Base-by-base conservation (phyloP, 2,329 filamentous ascomycete genomes). In the Nemania abortiva region DNA sequence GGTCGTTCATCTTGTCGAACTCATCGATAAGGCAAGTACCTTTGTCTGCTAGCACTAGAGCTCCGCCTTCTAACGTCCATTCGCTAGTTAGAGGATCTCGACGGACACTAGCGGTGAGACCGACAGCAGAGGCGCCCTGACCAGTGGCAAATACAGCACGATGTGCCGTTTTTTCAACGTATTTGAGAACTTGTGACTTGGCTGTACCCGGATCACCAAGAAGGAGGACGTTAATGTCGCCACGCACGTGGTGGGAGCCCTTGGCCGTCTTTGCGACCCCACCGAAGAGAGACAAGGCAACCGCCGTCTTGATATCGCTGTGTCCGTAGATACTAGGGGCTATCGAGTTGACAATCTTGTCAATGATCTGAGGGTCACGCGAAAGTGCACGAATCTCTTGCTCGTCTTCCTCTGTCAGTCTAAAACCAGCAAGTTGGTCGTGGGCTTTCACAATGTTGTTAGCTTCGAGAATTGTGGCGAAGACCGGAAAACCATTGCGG, bases 1-100 rank as follows among this genome's bases (percentile, higher is more conserved):
- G 94, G 79, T 99, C 96, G 80, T 98, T 98, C 96, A 99, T 99
- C 87, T 99, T 99, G 88, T 99, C 96, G 76, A 99, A 99, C 82
- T 99, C 96, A 77, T 99, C 96, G 71, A 99, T 99, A 34, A 99
- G 86, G 77, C 96, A 98, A 18, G 94, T 97, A 49, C 96, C 96
- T 73, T 93, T 92, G 80, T 99, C 96, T 18, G 96, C 96, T 65
- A 99, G 89, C 76, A 99, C 96, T 11, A 99, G 86, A 3, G 96
- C 96, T 78, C 96, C 96, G 71, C 96, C 96, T 83, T 99, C 96
- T 2, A 99, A 85, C 6, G 96, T 98, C 95, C 96, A 99, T 82
- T 99, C 96, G 79, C 92, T 93, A 1, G 96, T 99, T 78, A 98
- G 85, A 5, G 96, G 96, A 79, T 99, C 96, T 72, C 95, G 92